A percentile compares a stretch with the other conserved stretches of the same genome.
Evolutionary conservation across 495 filamentous ascomycete species (phyloP).

Genomic region (Immersiella caudata): DNA sequence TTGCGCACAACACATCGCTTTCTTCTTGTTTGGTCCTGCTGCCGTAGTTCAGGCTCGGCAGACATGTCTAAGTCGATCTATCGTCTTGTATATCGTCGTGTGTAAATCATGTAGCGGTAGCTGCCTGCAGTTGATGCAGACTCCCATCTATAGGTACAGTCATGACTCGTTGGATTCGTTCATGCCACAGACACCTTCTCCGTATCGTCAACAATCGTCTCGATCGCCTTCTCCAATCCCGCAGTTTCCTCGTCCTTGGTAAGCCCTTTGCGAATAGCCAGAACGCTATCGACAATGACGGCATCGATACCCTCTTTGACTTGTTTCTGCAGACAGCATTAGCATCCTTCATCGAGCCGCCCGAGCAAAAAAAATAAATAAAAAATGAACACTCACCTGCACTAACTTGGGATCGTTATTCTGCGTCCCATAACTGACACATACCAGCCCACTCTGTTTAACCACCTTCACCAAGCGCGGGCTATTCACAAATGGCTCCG

Average conservation of each 20-base stretch:
- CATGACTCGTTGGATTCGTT: background rate
- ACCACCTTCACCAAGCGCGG: conserved; percentile 94
- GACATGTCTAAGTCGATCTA: background rate
- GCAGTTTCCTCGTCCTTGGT: conserved; percentile 38
- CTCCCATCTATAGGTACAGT: background rate
- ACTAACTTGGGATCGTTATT: conserved; percentile 89
- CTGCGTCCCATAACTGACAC: conserved; percentile 86
- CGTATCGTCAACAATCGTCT: background rate
- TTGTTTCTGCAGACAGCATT: conserved; percentile 65
- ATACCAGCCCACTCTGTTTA: conserved; percentile 90
- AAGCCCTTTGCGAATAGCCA: conserved; percentile 66
- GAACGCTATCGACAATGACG: conserved; percentile 91
- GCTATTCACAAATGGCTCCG: conserved; percentile 81
- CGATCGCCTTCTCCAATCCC: conserved; percentile 8
- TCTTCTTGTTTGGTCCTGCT: background rate
- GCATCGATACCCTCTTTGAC: conserved; percentile 95
- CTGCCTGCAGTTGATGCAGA: conserved; percentile 7
- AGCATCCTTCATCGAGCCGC: conserved; percentile 20
- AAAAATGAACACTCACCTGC: conserved; percentile 59
- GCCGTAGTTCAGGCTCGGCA: background rate
- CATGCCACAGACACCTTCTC: background rate
- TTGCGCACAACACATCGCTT: background rate
- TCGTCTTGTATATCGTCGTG: background rate
- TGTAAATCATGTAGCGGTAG: background rate
- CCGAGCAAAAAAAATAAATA: too few species aligned